Base-by-base conservation (phyloP, 2,329 filamentous ascomycete species). In the Neopestalotiopsis clavispora region DNA sequence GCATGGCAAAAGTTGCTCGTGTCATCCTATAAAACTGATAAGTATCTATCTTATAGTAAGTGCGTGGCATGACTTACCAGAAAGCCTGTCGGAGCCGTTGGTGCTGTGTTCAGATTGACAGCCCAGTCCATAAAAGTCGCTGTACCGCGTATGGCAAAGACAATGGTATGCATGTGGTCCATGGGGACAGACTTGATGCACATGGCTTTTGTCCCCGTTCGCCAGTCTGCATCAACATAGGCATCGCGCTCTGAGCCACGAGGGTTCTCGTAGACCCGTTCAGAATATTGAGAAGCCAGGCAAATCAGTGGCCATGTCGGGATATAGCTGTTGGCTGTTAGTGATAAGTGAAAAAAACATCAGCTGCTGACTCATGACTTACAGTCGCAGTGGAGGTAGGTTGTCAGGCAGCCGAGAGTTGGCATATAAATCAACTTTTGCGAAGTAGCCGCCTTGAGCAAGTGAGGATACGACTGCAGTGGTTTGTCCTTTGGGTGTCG, bases 71-170 rank as follows among this genome's bases (percentile, higher is more conserved):
- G 32, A 71, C 81, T 76, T 72, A 85, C 83, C 32, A 97, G 84
- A 76, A 97, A 96, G 1, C 87, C 88, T 0, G 76, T 77, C 0
- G 94, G 93, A 1, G 89, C 84, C 0, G 87, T 84, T 0, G 93
- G 93, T 0, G 87, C 89, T 1, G 88, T 88, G 64, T 92, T 89
- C 67, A 96, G 86, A 78, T 97, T 97, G 60, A 96, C 92, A 1
- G 92, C 88, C 94, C 94, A 97, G 80, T 97, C 94, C 83, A 92
- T 90, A 73, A 96, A 92, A 6, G 89, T 92, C 30, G 93, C 89
- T 0, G 91, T 94, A 23, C 94, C 94, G 23, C 94, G 89, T 71
- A 97, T 93, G 14, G 94, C 93, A 75, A 97, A 93, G 12, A 97
- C 91, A 67, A 97, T 91, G 20, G 91, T 91, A 76, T 93, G 89